A percentile compares a stretch with the other conserved stretches of the same genome.
These are phyloP conservation scores for Coemansia sp. DNA, from an alignment of 192 early-diverging fungal genomes.

Conservation along the genomic window DNA sequence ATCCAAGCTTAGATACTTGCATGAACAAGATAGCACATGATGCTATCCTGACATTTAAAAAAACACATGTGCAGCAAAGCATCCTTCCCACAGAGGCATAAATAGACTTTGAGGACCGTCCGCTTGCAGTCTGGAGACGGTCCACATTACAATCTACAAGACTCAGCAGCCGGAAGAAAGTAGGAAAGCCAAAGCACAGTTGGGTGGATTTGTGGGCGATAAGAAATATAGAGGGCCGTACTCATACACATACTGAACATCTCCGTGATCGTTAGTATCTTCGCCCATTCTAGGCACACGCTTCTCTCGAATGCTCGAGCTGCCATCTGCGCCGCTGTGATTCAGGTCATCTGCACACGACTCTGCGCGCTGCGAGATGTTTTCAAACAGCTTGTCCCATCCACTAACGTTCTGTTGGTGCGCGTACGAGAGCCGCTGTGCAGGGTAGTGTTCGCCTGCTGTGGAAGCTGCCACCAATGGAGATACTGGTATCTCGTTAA, in stretches of 20 bases:
- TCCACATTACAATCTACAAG: no score
- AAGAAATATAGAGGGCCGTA: constrained; percentile 19
- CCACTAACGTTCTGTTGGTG: constrained; percentile 48
- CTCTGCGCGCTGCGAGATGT: constrained; percentile 41
- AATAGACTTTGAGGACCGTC: no score
- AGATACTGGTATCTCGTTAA: constrained; percentile 17
- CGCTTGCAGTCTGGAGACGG: no score
- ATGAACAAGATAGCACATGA: no score
- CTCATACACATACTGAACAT: constrained; percentile 57
- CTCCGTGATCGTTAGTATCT: constrained; percentile 37
- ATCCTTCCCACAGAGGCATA: no score
- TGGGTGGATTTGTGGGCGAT: not conserved
- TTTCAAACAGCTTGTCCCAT: constrained; percentile 46
- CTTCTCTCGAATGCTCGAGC: not conserved
- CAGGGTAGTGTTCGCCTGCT: constrained; percentile 25
- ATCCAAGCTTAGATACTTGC: no score
- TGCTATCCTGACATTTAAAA: no score
- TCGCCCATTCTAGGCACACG: constrained; percentile 46
- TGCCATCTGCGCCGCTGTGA: constrained; percentile 1
- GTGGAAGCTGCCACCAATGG: constrained; percentile 28
- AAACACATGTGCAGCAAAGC: no score
- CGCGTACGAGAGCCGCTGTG: constrained; percentile 45
- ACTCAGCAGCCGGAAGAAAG: not conserved
- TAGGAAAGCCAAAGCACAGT: not conserved
- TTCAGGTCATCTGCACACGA: constrained; percentile 15